A percentile compares a stretch with the other conserved stretches of the same genome.
Conservation (phyloP, 129 eudicot species). For the Pittosporum tobira region DNA sequence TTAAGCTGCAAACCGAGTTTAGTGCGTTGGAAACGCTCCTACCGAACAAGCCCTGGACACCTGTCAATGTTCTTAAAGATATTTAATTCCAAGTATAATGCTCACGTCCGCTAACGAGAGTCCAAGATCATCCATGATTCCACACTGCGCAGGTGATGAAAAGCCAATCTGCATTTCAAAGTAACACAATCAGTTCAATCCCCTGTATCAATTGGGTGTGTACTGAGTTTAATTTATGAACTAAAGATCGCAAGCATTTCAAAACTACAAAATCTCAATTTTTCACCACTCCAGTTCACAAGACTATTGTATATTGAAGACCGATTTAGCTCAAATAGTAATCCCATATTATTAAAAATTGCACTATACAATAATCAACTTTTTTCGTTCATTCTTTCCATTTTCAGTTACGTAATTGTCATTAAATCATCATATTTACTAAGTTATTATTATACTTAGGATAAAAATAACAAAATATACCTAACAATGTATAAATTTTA, state of each 20-base stretch:
- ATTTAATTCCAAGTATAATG: neutral
- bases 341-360: too few species aligned
- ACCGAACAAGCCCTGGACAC: neutral
- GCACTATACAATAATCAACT: too few species aligned
- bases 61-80: neutral
- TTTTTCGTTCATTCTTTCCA: too few species aligned
- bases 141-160: conserved; percentile 83
- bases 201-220: neutral
- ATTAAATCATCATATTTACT: too few species aligned
- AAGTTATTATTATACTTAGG: too few species aligned
- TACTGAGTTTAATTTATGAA: neutral
- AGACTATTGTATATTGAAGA: too few species aligned
- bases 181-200: neutral
- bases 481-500: too few species aligned
- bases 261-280: neutral
- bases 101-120: conserved; percentile 70
- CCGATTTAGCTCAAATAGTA: too few species aligned
- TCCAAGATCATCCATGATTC: conserved; percentile 65
- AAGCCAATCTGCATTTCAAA: conserved; percentile 59
- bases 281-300: too few species aligned
- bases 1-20: too few species aligned
- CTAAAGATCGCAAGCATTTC: neutral
- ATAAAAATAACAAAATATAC: too few species aligned
- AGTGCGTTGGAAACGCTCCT: neutral
- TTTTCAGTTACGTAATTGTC: too few species aligned